A percentile compares a stretch with the other conserved stretches of the same genome.
Conservation (phyloP, 305 asterid genomes). For the Euphrasia arctica region DNA sequence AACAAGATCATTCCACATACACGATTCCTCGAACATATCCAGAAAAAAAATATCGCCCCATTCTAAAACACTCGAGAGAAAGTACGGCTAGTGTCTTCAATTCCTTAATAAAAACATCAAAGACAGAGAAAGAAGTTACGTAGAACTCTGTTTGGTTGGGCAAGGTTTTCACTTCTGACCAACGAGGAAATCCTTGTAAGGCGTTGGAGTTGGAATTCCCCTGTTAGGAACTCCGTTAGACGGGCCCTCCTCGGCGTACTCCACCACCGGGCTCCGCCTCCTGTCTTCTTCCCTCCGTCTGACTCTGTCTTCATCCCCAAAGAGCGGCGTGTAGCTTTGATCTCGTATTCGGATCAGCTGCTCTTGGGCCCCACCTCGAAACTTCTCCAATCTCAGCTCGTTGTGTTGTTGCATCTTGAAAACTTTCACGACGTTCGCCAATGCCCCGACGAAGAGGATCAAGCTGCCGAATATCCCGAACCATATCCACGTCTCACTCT, state of each 20-base stretch:
- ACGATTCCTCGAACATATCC: no score
- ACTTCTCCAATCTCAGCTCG: conserved; percentile 35
- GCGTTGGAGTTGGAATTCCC: background rate
- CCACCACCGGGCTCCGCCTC: background rate
- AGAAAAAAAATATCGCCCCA: background rate
- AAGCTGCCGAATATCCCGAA: conserved; percentile 55
- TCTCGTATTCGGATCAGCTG: background rate
- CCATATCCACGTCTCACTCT: conserved; percentile 65
- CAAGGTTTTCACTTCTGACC: background rate
- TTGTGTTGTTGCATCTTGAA: conserved; percentile 63
- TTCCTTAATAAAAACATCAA: background rate
- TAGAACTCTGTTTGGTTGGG: background rate
- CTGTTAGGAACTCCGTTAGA: no score
- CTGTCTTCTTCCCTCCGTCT: background rate
- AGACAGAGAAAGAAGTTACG: background rate
- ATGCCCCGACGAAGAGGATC: conserved; percentile 56
- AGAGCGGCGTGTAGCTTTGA: background rate
- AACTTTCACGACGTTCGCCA: conserved; percentile 66
- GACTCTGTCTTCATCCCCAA: background rate
- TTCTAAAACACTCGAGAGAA: background rate
- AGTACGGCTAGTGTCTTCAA: no score
- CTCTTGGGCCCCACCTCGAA: conserved; percentile 80
- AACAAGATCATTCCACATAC: no score
- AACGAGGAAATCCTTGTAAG: background rate
- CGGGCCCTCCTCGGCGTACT: background rate